phyloP scores from a whole-genome alignment of 2,329 filamentous ascomycete species.

The Aspergillus tamarii region DNA sequence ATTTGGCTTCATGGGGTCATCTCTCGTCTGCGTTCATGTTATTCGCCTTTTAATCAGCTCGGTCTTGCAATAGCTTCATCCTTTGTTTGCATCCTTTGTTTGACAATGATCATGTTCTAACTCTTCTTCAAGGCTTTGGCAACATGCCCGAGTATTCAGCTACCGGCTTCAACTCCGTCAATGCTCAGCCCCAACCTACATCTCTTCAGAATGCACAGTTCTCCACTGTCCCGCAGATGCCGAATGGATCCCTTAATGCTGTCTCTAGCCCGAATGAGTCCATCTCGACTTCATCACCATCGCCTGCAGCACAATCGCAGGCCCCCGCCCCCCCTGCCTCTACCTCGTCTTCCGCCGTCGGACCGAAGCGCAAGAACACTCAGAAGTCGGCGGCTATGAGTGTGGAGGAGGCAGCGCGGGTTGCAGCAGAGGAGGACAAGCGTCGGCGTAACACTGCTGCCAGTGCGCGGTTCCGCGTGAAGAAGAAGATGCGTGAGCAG shows the following conservation, averaged over 20 bases:
- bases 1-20: background rate
- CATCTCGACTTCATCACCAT: conserved; percentile 18
- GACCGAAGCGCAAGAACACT: conserved; percentile 43
- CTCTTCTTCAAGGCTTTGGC: conserved; percentile 32
- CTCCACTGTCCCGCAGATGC: conserved; percentile 24
- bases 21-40: background rate
- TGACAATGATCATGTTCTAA: conserved; percentile 10
- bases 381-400: conserved; percentile 45
- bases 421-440: conserved; percentile 89
- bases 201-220: conserved; percentile 31
- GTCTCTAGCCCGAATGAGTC: conserved; percentile 22
- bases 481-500: conserved; percentile 95
- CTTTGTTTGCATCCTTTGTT: too few relatives aligned
- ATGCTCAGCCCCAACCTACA: conserved; percentile 28
- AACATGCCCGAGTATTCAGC: conserved; percentile 36
- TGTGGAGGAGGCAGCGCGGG: conserved; percentile 70
- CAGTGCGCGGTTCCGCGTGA: conserved; percentile 84
- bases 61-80: background rate
- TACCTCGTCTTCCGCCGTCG: conserved; percentile 23
- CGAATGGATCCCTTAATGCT: conserved; percentile 20
- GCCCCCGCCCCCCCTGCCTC: conserved; percentile 24
- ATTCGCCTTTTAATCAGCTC: background rate
- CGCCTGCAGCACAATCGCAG: conserved; percentile 21
- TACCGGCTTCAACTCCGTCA: conserved; percentile 31
- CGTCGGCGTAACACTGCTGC: conserved; percentile 86